These are phyloP conservation scores for Alternaria panax DNA, from an alignment of 2,329 filamentous ascomycete genomes.

Conservation along the genomic window DNA sequence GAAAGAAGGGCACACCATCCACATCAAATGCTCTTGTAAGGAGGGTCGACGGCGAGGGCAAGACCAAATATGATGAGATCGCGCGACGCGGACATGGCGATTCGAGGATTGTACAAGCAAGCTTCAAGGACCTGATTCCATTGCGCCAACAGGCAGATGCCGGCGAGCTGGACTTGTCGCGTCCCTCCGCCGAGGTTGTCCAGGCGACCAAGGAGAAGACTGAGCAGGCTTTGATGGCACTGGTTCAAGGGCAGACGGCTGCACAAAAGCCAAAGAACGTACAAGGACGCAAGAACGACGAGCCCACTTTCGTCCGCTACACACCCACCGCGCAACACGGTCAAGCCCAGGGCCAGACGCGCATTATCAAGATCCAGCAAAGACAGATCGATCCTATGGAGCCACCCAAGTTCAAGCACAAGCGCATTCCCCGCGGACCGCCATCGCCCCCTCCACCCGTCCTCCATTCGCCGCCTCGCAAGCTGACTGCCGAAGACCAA, in stretches of 20 bases:
- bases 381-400: conserved; percentile 94
- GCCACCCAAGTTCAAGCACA: conserved; percentile 98
- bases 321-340: conserved; percentile 98
- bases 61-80: conserved; percentile 96
- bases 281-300: conserved; percentile 78
- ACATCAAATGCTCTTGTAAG: conserved; percentile 89
- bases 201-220: conserved; percentile 85
- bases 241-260: conserved; percentile 85
- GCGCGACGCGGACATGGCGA: conserved; percentile 87
- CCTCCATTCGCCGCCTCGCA: conserved; percentile 92
- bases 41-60: conserved; percentile 88
- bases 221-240: conserved; percentile 79
- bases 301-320: conserved; percentile 93
- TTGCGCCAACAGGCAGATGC: conserved; percentile 91
- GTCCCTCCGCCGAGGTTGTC: conserved; percentile 85
- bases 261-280: conserved; percentile 97
- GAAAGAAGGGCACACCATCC: conserved; percentile 67
- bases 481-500: conserved; percentile 95
- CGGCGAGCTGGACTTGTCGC: conserved; percentile 85
- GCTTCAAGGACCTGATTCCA: conserved; percentile 96
- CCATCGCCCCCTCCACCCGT: conserved; percentile 92
- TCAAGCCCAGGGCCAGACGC: conserved; percentile 81
- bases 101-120: conserved; percentile 86
- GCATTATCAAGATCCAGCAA: conserved; percentile 98
- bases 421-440: conserved; percentile 93